Conservation (phyloP, 2,329 filamentous ascomycete genomes). For the Cordyceps cateniannulata region DNA sequence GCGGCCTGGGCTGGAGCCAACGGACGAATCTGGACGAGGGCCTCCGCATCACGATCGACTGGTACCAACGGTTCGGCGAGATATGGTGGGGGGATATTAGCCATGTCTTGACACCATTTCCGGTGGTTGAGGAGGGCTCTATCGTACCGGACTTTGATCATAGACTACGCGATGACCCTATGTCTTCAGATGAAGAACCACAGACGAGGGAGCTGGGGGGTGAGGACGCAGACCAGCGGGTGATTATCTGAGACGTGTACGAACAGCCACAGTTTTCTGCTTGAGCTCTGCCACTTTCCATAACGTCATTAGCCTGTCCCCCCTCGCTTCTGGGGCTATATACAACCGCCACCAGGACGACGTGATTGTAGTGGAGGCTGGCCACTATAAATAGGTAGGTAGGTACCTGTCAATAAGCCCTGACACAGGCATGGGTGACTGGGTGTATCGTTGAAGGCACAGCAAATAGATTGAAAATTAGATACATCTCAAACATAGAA, state of each 20-base stretch:
- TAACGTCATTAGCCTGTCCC: no score
- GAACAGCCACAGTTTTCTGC: background rate
- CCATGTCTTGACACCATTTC: constrained; percentile 62
- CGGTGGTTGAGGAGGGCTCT: constrained; percentile 49
- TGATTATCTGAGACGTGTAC: background rate
- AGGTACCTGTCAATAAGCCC: no score
- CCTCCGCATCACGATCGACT: constrained; percentile 57
- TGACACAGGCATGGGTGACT: no score
- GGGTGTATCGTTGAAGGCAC: background rate
- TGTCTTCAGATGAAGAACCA: constrained; percentile 7
- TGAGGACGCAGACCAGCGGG: background rate
- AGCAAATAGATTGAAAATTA: background rate
- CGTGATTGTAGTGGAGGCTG: no score
- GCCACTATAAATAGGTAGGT: no score
- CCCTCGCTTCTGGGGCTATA: no score
- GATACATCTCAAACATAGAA: background rate
- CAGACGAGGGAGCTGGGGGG: background rate
- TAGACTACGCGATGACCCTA: constrained; percentile 28
- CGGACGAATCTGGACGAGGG: constrained; percentile 59
- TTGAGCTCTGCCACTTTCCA: no score
- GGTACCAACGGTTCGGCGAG: constrained; percentile 62
- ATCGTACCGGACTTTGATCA: constrained; percentile 44
- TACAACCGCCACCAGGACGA: no score
- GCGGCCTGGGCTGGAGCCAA: constrained; percentile 62
- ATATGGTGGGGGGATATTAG: constrained; percentile 67